Percentiles rank a stretch among this genome's conserved stretches.
These are phyloP conservation scores for Arthrobotrys musiformis DNA, from an alignment of 2,329 filamentous ascomycete genomes.

Conservation along the genomic window DNA sequence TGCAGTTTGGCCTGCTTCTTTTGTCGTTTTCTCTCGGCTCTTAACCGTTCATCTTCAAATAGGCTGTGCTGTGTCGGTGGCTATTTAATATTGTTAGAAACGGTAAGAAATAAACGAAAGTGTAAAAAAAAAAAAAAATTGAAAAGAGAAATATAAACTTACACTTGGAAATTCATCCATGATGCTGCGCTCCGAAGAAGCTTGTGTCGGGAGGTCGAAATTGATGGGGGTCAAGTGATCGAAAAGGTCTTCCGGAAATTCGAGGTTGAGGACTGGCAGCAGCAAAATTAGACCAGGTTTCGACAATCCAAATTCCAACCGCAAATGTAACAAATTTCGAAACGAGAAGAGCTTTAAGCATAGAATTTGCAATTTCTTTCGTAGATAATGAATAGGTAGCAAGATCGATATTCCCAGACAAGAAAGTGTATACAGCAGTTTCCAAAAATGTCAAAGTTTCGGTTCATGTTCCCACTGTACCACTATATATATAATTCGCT, in stretches of 20 bases:
- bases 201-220: slow-evolving; percentile 20
- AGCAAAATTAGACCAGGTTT: slow-evolving; percentile 14
- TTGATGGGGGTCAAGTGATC: slow-evolving; percentile 33
- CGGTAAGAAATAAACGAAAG: too few species aligned
- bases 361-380: background rate
- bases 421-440: slow-evolving; percentile 28
- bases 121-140: background rate
- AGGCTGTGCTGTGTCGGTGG: slow-evolving; percentile 11
- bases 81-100: background rate
- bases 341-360: background rate
- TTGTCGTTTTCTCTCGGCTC: slow-evolving; percentile 23
- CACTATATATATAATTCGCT: slow-evolving; percentile 53
- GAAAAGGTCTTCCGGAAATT: slow-evolving; percentile 43
- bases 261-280: slow-evolving; percentile 29
- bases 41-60: slow-evolving; percentile 6
- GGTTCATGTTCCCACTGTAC: slow-evolving; percentile 28
- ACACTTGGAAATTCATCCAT: slow-evolving; percentile 39
- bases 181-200: background rate
- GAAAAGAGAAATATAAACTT: background rate
- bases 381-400: slow-evolving; percentile 3
- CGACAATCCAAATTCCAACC: background rate
- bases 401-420: slow-evolving; percentile 18
- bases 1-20: slow-evolving; percentile 35
- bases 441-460: slow-evolving; percentile 24
- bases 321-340: slow-evolving; percentile 19